phyloP scores from a whole-genome alignment of 2,329 filamentous ascomycete genomes.

The Sarocladiaceae sp. region DNA sequence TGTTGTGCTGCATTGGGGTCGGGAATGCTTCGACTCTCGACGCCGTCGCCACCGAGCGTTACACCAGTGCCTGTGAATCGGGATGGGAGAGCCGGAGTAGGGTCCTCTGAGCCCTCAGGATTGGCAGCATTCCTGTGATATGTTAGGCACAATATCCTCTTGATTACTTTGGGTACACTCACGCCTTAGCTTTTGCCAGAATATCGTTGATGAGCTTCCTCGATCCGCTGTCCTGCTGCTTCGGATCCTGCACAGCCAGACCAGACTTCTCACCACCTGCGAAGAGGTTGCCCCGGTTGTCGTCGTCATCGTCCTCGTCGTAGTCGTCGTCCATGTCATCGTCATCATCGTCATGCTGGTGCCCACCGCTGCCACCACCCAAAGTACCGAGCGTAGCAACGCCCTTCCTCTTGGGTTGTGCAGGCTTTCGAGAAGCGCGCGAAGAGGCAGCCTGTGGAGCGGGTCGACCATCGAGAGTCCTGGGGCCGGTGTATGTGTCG shows the following conservation, averaged over 20 bases:
- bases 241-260: constrained; percentile 59
- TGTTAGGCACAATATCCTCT: constrained; percentile 12
- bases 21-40: constrained; percentile 61
- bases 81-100: constrained; percentile 42
- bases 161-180: constrained; percentile 18
- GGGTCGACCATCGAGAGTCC: constrained; percentile 57
- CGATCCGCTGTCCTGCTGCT: constrained; percentile 38
- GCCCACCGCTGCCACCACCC: constrained; percentile 36
- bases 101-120: constrained; percentile 41
- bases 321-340: constrained; percentile 56
- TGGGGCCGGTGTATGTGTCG: constrained; percentile 51
- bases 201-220: constrained; percentile 57
- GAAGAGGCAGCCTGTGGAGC: constrained; percentile 35
- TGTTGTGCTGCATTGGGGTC: constrained; percentile 43
- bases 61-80: constrained; percentile 65
- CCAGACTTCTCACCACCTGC: constrained; percentile 81
- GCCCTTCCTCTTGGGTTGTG: constrained; percentile 49
- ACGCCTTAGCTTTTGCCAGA: constrained; percentile 58
- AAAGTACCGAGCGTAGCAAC: constrained; percentile 55
- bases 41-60: constrained; percentile 72
- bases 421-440: constrained; percentile 28
- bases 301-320: constrained; percentile 49
- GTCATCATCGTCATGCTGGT: constrained; percentile 48
- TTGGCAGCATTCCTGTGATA: constrained; percentile 52
- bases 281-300: constrained; percentile 63